Evolutionary conservation across 305 asterid genomes (phyloP), one percentile per base, ranked within the genome.

Genomic region (Solanum hybrid): DNA sequence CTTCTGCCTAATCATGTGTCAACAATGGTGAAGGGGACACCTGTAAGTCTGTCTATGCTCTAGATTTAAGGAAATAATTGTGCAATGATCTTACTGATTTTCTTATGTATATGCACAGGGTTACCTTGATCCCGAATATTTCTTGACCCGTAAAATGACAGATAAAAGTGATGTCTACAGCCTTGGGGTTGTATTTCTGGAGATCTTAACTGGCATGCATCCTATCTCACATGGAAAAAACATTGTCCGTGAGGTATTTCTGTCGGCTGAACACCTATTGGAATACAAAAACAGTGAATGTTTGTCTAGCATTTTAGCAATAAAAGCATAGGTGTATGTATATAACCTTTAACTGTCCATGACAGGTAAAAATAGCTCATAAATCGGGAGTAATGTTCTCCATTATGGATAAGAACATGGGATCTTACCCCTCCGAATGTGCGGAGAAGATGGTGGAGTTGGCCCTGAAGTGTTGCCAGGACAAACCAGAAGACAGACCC

Each of bases 151-250:
- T 90, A 92, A 96, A 93, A 88, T 97, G 90, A 95, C 98, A 7
- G 98, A 94, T 91, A 97, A 95, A 90, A 97, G 99, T 87, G 99
- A 97, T 22, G 98, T 97, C 75, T 97, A 97, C 87, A 97, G 99
- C 93, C 94, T 97, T 31, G 99, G 99, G 13, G 94, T 97, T 60
- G 99, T 97, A 56, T 94, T 95, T 91, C 90, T 97, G 90, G 98
- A 97, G 94, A 94, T 96, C 88, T 90, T 97, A 88, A 97, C 98
- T 5, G 96, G 99, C 89, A 96, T 93, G 98, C 97, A 94, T 77
- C 98, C 99, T 14, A 96, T 96, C 94, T 91, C 94, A 79, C 97
- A 93, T 88, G 98, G 99, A 88, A 94, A 95, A 90, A 97, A 96
- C 93, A 95, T 96, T 76, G 98, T 96, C 80, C 95, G 98, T 32